Base-by-base conservation (phyloP, 768 basidiomycete genomes). In the Lactifluus hygrophoroides region DNA sequence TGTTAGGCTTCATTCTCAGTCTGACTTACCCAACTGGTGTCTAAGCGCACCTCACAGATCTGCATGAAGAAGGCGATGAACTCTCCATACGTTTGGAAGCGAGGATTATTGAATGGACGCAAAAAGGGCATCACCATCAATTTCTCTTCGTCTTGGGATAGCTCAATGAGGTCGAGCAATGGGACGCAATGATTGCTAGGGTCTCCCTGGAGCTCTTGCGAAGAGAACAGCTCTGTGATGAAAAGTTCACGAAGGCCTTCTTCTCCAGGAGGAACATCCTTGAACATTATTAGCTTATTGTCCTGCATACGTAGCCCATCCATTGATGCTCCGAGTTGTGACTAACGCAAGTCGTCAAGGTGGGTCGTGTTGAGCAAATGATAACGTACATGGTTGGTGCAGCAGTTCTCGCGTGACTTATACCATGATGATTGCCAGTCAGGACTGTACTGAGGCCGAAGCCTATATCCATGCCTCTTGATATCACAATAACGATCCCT, bases 111-210 rank as follows among this genome's bases (percentile, higher is more conserved):
- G 48, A 57, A 57, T 8, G 46, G 35, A 8, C 62, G 62, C 5
- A 64, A 25, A 6, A 63, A 52, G 35, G 62, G 62, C 40, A 64
- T 37, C 21, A 64, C 61, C 34, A 63, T 57, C 9, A 64, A 17
- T 44, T 35, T 34, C 14, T 21, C 35, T 25, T 23, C 34, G 13
- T 43, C 21, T 1, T 32, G 23, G 25, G 32, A 1, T 5, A 45
- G 9, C 1, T 58, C 30, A 17, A 63, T 45, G 7, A 57, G 6
- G 0, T 64, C 63, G 28, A 56, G 46, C 5, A 63, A 30, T 0
- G 30, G 62, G 9, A 57, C 55, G 44, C 62, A 63, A 37, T 63
- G 53, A 16, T 64, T 63, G 10, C 17, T 19, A 30, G 63, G 32
- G 32, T 54, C 43, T 14, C n/a, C 34, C 32, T 9, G 35, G 23